Base-by-base conservation (phyloP, 495 filamentous ascomycete species). In the Jackrogersella minutella region DNA sequence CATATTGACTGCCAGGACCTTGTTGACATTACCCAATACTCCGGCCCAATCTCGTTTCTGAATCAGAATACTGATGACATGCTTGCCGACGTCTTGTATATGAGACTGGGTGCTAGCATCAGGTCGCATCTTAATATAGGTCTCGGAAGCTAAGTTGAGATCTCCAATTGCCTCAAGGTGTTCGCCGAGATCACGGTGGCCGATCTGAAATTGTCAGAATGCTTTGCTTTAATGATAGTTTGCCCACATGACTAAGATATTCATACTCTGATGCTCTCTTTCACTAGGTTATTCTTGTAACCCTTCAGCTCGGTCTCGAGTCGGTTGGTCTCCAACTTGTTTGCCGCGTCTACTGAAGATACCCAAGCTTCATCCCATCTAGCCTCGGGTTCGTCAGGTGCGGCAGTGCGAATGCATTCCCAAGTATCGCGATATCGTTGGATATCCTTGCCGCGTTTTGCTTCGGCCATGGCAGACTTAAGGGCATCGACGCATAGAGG, bases 281-380 rank as follows among this genome's bases (percentile, higher is more conserved):
- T 97, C 65, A 99, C 92, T 33, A 98, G 76, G 65, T 98, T 99
- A 70, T 98, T 96, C 77, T 97, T 99, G 78, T 98, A 98, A 5
- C 90, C 91, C 73, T 91, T 91, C 26, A 99, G 78, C 72, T 98
- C 93, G 5, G 84, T 79, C 64, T 96, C 91, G 58, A 97, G 79
- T 44, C 90, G 86, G 36, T 90, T 85, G 1, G 86, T 88, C 70
- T 93, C 88, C 1, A 77, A 76, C 57, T 86, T 85, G 62, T 92
- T 88, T n/a, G 81, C 74, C 33, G 84, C 85, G 19, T 84, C 84
- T 47, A 81, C 87, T 39, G 77, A 77, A 1, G 87, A 83, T 4
- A 89, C 79, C 95, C 94, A 98, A 9, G 75, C 82, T 14, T 79
- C 74, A 67, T 99, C 93, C 53, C 83, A 77, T 11, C 49, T 66